Conservation (phyloP, 108 stramenopile genomes). For the Nitzschia sp. region DNA sequence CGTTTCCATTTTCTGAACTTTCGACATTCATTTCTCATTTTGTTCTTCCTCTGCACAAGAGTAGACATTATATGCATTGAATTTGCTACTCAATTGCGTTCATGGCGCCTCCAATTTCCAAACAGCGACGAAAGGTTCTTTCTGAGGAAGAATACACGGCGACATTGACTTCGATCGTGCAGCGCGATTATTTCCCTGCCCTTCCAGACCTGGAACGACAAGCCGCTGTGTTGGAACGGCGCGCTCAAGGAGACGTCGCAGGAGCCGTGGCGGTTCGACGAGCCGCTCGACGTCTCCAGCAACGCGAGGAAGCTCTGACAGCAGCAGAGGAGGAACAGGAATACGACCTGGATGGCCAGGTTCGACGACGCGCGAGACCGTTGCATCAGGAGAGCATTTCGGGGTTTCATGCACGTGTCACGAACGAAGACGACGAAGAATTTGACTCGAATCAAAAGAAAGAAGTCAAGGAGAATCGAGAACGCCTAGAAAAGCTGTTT, state of each 20-base stretch:
- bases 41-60: too few relatives aligned
- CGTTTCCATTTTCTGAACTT: too few relatives aligned
- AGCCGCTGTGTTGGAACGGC: constrained; percentile 49
- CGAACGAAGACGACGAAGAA: constrained; percentile 83
- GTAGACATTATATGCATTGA: too few relatives aligned
- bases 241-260: constrained; percentile 55
- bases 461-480: constrained; percentile 51
- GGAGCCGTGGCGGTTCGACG: constrained; percentile 72
- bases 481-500: constrained; percentile 28
- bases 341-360: constrained; percentile 3
- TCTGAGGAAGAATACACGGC: constrained; percentile 76
- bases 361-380: constrained; percentile 47
- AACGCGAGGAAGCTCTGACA: constrained; percentile 46
- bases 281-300: constrained; percentile 45
- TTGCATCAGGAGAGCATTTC: constrained; percentile 64
- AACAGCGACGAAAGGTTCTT: constrained; percentile 57
- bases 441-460: constrained; percentile 63
- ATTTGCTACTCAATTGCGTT: too few relatives aligned
- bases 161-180: constrained; percentile 65
- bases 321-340: constrained; percentile 35
- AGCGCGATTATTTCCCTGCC: constrained; percentile 73
- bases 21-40: too few relatives aligned
- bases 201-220: constrained; percentile 50
- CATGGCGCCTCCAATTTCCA: not conserved
- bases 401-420: constrained; percentile 77